Base-by-base conservation (phyloP, 169 alveolate species). In the Babesia ovata region DNA sequence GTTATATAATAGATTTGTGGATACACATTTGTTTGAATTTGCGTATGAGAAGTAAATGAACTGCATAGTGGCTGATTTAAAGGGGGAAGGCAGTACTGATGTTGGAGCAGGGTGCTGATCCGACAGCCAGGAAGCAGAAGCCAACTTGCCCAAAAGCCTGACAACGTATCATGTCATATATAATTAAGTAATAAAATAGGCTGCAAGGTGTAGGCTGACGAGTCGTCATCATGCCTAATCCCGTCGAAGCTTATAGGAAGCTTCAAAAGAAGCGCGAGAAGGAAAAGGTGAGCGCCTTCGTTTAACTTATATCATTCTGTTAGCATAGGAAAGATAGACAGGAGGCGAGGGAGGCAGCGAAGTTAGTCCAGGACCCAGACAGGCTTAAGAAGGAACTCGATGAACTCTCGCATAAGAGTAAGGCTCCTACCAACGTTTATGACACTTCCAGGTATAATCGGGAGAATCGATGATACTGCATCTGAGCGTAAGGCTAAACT, bases 401-500 rank as follows among this genome's bases (percentile, higher is more conserved):
- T 36, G 86, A 83, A 44, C 79, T 81, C 0, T 69, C 88, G 33
- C 88, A 81, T 42, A 81, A 81, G 39, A 72, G 87, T 79, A 59
- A 4, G 61, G 7, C 26, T 9, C 2, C 2, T 45, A 10, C 29
- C 44, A 36, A 14, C 33, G 16, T 11, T n/a, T 29, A 46, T 19
- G n/a, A 24, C 59, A 24, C 29, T 6, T 19, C 2, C 46, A 79
- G 88, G 83, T 13, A 81, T 81, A 46, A 81, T 81, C 17, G 88
- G 88, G 42, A 71, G 88, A 42, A 72, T 81, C 0, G 78, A 81
- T 29, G 71, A 48, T 10, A 72, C 29, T 1, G 67, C 53, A 1
- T 49, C 70, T 36, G 67, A 61, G 39, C 71, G 88, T 22, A 81
- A 81, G 88, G 88, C 66, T 0, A 81, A 81, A 22, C 73, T 81